Evolutionary conservation across 2,329 filamentous ascomycete species (phyloP), one percentile per base, ranked within the genome.

Genomic region (Aspergillus hiratsukae): DNA sequence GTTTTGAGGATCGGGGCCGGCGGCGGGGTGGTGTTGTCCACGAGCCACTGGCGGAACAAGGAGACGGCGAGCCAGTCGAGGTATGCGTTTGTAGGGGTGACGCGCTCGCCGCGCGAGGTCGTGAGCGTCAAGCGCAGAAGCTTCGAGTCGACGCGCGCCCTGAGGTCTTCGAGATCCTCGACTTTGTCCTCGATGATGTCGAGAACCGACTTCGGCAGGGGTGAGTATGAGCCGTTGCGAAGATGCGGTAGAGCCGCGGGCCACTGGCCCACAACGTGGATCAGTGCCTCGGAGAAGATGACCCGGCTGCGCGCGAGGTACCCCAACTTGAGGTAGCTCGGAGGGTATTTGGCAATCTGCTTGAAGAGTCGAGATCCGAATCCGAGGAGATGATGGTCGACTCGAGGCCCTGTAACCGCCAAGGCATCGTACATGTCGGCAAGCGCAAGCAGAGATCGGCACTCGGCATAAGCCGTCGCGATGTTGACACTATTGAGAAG

Each of bases 351-450:
- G 52, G 92, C 91, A 61, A 97, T 95, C 74, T 97, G 93, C 73
- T 94, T 96, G 88, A 92, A 97, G 2, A 97, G 81, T 1, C 91
- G 84, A 23, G 88, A 89, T 66, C 94, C 91, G 72, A 97, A 97
- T 65, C 94, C 90, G 17, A 97, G 80, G 14, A 97, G 81, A 72
- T 97, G 93, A 76, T 97, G 92, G 74, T 97, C 93, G 48, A 97
- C 89, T 40, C 93, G 85, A 1, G 90, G 90, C 0, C 92, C 92
- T 8, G 95, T 91, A 17, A 97, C 91, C 29, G 87, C 81, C 11
- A 97, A 82, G 14, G 92, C 91, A 71, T 96, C 92, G 76, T 97
- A 97, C 78, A 94, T 90, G 74, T 97, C 92, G n/a, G 91, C 93
- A 19, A 97, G 81, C 11, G 86, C 85, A 43, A 97, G 83, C 2